Evolutionary conservation across 768 basidiomycete species (phyloP), one percentile per base, ranked within the genome.

Genomic region (Boletus eberwhitei): DNA sequence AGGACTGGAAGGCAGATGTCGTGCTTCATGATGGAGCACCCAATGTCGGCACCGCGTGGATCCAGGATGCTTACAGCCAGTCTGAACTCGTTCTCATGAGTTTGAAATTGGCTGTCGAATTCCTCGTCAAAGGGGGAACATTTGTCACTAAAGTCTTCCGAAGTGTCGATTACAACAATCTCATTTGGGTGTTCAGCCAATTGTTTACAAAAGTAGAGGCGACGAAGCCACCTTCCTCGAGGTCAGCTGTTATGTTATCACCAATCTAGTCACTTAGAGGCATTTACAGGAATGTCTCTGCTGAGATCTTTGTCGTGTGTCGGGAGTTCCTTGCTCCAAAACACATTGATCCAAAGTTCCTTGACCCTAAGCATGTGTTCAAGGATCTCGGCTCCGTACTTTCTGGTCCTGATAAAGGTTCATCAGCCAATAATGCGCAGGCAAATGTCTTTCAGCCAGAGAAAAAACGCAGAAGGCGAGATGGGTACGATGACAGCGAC

Each of bases 141-240:
- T 99, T 98, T 68, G 87, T 98, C 43, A 98, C 97, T 29, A 99
- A 99, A 74, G 93, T 99, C 54, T 99, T 99, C 80, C 86, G 97
- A 58, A 96, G 93, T 74, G 90, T 85, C 60, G 97, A 99, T 70
- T 99, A 99, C 75, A 98, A 99, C 76, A 93, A 88, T 67, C 85
- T 99, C 61, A 87, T 98, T 63, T 99, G 97, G 97, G 97, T 98
- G 34, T 98, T 99, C 76, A 88, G 85, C 62, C 97, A 98, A 74
- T 75, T 99, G 45, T 99, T 99, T 70, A 84, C 82, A 43, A 94
- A 89, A 71, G 97, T 99, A 32, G 97, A 99, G 72, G 97, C 97
- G 7, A 99, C 97, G 32, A 99, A 99, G 68, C 97, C 97, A 3
- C 95, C 97, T 9, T 95, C 93, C 36, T 98, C 97, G 22, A 85